Percentiles rank a stretch among this genome's conserved stretches.
phyloP scores from a whole-genome alignment of 148 eudicot species.

The Vaccinium corymbosum region DNA sequence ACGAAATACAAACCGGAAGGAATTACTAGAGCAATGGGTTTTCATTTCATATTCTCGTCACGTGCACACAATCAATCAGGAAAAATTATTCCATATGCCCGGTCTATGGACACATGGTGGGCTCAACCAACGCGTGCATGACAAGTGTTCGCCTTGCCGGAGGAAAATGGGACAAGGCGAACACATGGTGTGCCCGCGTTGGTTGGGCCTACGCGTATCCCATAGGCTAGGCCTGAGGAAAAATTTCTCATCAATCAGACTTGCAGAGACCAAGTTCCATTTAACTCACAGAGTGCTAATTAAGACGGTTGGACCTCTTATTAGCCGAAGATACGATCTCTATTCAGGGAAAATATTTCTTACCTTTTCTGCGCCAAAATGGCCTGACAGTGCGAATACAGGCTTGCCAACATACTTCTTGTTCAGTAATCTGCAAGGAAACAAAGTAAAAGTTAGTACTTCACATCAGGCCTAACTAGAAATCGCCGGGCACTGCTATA shows the following conservation, averaged over 20 bases:
- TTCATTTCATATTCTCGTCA: neutral
- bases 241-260: neutral
- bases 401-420: neutral
- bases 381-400: neutral
- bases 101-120: neutral
- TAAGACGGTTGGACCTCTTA: neutral
- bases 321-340: neutral
- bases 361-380: neutral
- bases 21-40: neutral
- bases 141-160: neutral
- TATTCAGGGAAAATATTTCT: neutral
- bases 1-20: neutral
- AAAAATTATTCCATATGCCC: neutral
- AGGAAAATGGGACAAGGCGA: neutral
- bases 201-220: neutral
- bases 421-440: neutral
- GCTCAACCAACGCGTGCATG: neutral
- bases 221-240: neutral
- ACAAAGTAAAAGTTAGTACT: neutral
- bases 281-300: neutral
- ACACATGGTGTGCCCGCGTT: neutral
- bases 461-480: slow-evolving; percentile 1
- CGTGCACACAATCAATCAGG: neutral
- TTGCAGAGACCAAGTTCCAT: neutral
- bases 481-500: neutral